A percentile compares a stretch with the other conserved stretches of the same genome.
Evolutionary conservation across 805 yeast species (phyloP).

Genomic region (Myxozyma monticola): DNA sequence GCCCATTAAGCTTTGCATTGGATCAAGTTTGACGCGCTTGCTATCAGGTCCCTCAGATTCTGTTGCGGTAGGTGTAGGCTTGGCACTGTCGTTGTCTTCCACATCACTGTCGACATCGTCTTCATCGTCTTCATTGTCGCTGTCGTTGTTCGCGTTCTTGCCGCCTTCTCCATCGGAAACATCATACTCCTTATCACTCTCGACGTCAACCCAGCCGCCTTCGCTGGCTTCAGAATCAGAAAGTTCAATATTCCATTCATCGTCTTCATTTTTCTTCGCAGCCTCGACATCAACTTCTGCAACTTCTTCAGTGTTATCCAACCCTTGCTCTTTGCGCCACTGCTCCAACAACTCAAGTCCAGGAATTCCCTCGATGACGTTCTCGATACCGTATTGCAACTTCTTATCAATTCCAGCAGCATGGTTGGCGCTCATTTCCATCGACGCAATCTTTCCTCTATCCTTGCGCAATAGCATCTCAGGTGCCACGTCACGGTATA

Average conservation of each 20-base stretch:
- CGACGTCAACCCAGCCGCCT: conserved; percentile 90
- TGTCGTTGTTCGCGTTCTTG: conserved; percentile 35
- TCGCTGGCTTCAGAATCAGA: conserved; percentile 44
- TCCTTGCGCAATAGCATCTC: conserved; percentile 89
- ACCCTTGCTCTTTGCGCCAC: conserved; percentile 69
- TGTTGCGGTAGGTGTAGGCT: neutral
- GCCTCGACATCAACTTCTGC: conserved; percentile 63
- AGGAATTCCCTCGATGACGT: conserved; percentile 70
- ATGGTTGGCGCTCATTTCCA: conserved; percentile 64
- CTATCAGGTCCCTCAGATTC: conserved; percentile 6
- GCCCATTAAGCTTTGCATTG: conserved; percentile 61
- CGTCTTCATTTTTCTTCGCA: conserved; percentile 50
- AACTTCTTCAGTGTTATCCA: conserved; percentile 59
- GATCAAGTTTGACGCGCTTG: conserved; percentile 38
- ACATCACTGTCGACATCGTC: conserved; percentile 10
- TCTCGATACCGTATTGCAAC: conserved; percentile 69
- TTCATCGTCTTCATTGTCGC: conserved; percentile 32
- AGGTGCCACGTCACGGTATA: conserved; percentile 94
- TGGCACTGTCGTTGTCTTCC: neutral
- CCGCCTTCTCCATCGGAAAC: conserved; percentile 35
- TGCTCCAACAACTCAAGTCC: conserved; percentile 87
- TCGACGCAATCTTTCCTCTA: conserved; percentile 88
- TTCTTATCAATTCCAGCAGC: conserved; percentile 47
- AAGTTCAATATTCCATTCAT: conserved; percentile 21
- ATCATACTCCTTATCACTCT: conserved; percentile 58